A percentile compares a stretch with the other conserved stretches of the same genome.
Conservation (phyloP, 2,329 filamentous ascomycete species). For the Trichoderma polysporum region DNA sequence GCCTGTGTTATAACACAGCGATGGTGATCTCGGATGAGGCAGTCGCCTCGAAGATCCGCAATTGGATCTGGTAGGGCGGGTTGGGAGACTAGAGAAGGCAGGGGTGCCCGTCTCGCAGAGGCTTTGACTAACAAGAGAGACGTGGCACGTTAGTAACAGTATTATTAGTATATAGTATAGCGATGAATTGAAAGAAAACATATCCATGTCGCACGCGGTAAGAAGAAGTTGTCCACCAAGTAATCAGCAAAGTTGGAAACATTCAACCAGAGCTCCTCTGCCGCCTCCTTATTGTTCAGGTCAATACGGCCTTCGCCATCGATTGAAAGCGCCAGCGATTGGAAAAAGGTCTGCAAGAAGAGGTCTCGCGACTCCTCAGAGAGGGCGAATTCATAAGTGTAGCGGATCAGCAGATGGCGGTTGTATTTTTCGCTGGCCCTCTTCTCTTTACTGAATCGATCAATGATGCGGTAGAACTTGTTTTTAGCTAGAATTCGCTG, state of each 20-base stretch:
- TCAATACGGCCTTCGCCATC: neutral
- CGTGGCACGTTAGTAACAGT: neutral
- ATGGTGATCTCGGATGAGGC: constrained; percentile 20
- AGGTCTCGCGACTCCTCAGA: neutral
- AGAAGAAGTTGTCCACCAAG: constrained; percentile 12
- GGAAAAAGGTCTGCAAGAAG: neutral
- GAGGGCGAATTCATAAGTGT: constrained; percentile 1
- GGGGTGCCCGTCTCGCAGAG: neutral
- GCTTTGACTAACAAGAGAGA: neutral
- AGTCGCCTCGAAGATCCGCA: constrained; percentile 13
- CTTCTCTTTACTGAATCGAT: neutral
- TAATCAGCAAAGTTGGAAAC: constrained; percentile 1
- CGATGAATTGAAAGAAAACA: neutral
- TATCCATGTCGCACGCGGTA: neutral
- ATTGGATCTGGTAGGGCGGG: constrained; percentile 17
- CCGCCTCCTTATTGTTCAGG: neutral
- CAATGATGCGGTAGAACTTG: neutral
- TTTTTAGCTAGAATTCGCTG: neutral
- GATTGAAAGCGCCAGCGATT: neutral
- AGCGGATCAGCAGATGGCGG: neutral
- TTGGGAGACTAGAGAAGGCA: neutral
- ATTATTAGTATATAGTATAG: neutral
- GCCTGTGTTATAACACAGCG: constrained; percentile 21
- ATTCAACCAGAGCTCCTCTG: neutral
- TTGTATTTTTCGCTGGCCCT: neutral